These are phyloP conservation scores for Neoboletus magnificus DNA, from an alignment of 768 basidiomycete species.

Conservation along the genomic window DNA sequence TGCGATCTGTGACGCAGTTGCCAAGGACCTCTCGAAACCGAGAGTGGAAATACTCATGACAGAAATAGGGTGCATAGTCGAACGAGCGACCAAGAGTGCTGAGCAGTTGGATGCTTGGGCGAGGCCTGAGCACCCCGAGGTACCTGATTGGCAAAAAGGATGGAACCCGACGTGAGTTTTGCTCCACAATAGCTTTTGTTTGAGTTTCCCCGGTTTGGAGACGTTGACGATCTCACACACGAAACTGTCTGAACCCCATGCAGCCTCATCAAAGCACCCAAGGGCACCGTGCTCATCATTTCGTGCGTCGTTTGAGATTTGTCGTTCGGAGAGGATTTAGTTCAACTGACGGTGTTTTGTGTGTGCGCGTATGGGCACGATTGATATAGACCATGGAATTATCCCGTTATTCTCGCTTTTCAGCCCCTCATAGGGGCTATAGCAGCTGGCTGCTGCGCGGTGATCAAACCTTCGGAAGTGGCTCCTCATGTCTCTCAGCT, in stretches of 20 bases:
- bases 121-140: slow-evolving; percentile 38
- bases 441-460: slow-evolving; percentile 65
- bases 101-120: slow-evolving; percentile 59
- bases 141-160: slow-evolving; percentile 39
- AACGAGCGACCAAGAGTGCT: slow-evolving; percentile 42
- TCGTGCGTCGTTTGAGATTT: slow-evolving; percentile 39
- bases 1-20: slow-evolving; percentile 42
- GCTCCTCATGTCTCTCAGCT: slow-evolving; percentile 47
- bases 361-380: neutral
- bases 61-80: slow-evolving; percentile 47
- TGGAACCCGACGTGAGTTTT: slow-evolving; percentile 47
- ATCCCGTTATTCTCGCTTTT: slow-evolving; percentile 52
- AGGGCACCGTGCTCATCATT: slow-evolving; percentile 60
- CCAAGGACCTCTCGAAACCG: slow-evolving; percentile 51
- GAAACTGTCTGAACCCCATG: neutral
- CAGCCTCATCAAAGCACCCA: slow-evolving; percentile 50
- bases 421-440: slow-evolving; percentile 69
- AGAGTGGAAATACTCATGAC: slow-evolving; percentile 30
- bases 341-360: neutral
- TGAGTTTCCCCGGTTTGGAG: neutral
- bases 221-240: neutral
- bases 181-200: no score
- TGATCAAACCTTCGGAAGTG: slow-evolving; percentile 64
- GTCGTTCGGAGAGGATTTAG: no score
- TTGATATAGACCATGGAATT: slow-evolving; percentile 59